These are phyloP conservation scores for Anacardium occidentale DNA, from an alignment of 345 rosid genomes.

Conservation along the genomic window DNA sequence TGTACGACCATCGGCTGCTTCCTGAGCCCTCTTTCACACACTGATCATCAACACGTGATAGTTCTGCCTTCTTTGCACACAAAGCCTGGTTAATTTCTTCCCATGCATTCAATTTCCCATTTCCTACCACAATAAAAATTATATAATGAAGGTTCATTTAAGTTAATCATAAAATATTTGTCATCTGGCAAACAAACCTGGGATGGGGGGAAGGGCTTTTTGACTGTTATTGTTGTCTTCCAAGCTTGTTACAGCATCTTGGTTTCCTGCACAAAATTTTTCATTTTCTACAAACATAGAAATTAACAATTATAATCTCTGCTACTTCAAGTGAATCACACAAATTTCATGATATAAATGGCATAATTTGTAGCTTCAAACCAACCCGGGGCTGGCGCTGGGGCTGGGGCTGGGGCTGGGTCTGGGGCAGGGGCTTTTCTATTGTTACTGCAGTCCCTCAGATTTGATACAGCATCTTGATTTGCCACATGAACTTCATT, in stretches of 20 bases:
- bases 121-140: constrained; percentile 38
- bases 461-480: constrained; percentile 26
- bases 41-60: constrained; percentile 57
- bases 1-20: constrained; percentile 56
- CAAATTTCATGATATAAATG: not conserved
- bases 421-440: constrained; percentile 41
- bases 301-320: not conserved
- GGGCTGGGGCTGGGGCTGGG: constrained; percentile 22
- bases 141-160: not conserved
- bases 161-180: not conserved
- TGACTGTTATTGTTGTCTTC: not conserved
- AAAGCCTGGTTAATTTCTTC: constrained; percentile 66
- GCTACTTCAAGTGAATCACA: not conserved
- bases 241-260: not conserved
- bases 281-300: constrained; percentile 48
- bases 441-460: constrained; percentile 20
- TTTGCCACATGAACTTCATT: constrained; percentile 23
- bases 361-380: not conserved
- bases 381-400: constrained; percentile 50
- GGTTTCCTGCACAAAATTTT: constrained; percentile 4
- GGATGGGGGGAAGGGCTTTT: not conserved
- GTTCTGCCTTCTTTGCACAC: constrained; percentile 63
- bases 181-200: not conserved
- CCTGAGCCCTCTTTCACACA: constrained; percentile 45
- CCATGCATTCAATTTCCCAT: constrained; percentile 53